A percentile compares a stretch with the other conserved stretches of the same genome.
These are phyloP conservation scores for Dispira parvispora DNA, from an alignment of 192 early-diverging fungal species.

Conservation along the genomic window DNA sequence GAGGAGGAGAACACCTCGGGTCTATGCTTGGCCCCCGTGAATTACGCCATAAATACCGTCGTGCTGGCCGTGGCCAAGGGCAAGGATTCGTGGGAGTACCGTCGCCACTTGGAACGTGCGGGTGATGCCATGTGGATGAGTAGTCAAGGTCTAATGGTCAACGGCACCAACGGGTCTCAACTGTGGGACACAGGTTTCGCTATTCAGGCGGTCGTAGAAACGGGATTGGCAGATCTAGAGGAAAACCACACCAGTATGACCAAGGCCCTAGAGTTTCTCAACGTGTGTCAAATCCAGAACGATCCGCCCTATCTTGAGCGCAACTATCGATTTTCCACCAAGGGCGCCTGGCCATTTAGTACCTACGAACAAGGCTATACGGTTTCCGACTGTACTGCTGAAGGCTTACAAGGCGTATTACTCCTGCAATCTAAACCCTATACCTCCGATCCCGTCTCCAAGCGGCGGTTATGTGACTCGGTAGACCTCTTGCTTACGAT, in stretches of 20 bases:
- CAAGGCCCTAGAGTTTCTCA: constrained; percentile 63
- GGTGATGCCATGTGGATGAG: constrained; percentile 90
- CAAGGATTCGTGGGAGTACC: constrained; percentile 60
- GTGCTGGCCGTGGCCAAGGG: constrained; percentile 76
- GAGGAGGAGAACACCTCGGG: constrained; percentile 84
- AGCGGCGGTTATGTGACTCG: constrained; percentile 63
- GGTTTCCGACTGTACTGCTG: constrained; percentile 88
- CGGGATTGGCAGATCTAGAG: constrained; percentile 49
- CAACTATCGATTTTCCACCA: constrained; percentile 64
- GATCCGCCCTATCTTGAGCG: constrained; percentile 48
- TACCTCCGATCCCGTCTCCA: constrained; percentile 36
- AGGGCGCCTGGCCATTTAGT: constrained; percentile 96
- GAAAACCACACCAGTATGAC: constrained; percentile 51
- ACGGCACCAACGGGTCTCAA: constrained; percentile 94
- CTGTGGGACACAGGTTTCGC: constrained; percentile 90
- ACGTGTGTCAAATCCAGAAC: constrained; percentile 64
- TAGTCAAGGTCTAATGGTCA: constrained; percentile 77
- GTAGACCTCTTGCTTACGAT: constrained; percentile 82
- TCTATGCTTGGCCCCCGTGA: constrained; percentile 88
- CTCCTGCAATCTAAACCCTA: constrained; percentile 48
- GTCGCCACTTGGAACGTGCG: constrained; percentile 46
- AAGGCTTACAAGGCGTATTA: constrained; percentile 73
- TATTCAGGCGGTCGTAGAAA: constrained; percentile 69
- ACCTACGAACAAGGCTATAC: constrained; percentile 87
- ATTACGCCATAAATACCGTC: constrained; percentile 85